These are phyloP conservation scores for Fistulifera solaris DNA, from an alignment of 108 stramenopile species.

Conservation along the genomic window DNA sequence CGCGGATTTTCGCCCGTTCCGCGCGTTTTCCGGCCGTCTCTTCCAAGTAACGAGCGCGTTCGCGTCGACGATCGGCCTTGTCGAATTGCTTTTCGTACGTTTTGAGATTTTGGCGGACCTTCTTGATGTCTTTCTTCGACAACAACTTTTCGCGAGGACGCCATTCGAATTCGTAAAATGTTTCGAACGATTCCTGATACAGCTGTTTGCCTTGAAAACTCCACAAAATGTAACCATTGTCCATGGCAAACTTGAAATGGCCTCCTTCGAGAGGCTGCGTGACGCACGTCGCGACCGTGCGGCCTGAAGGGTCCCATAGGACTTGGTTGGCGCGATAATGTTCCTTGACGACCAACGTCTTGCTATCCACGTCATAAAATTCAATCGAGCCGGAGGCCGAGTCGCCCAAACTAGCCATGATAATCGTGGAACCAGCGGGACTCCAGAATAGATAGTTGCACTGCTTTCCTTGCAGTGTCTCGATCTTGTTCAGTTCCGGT, in stretches of 20 bases:
- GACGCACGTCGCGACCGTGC: slow-evolving; percentile 84
- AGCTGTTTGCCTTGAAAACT: slow-evolving; percentile 92
- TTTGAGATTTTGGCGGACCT: slow-evolving; percentile 85
- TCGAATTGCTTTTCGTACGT: slow-evolving; percentile 98
- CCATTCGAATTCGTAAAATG: slow-evolving; percentile 95
- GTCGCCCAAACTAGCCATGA: slow-evolving; percentile 88
- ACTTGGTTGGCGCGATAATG: slow-evolving; percentile 93
- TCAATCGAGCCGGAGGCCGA: slow-evolving; percentile 81
- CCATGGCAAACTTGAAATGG: slow-evolving; percentile 94
- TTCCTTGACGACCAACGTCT: slow-evolving; percentile 72
- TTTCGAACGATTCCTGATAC: slow-evolving; percentile 77
- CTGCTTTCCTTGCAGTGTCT: slow-evolving; percentile 75
- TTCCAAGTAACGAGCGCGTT: slow-evolving; percentile 60
- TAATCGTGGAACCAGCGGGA: slow-evolving; percentile 83
- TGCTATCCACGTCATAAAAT: slow-evolving; percentile 91
- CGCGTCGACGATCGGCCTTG: slow-evolving; percentile 86
- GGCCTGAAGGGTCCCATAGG: slow-evolving; percentile 91
- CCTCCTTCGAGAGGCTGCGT: slow-evolving; percentile 88
- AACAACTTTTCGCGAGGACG: slow-evolving; percentile 85
- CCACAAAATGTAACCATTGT: slow-evolving; percentile 94
- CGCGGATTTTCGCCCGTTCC: slow-evolving; percentile 54
- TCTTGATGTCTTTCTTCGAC: slow-evolving; percentile 65
- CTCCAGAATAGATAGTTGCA: slow-evolving; percentile 93
- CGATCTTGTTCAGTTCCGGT: slow-evolving; percentile 67
- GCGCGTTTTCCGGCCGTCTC: slow-evolving; percentile 82